Evolutionary conservation across 306 rosid genomes (phyloP), one percentile per base, ranked within the genome.

Genomic region (Citrullus amarus): DNA sequence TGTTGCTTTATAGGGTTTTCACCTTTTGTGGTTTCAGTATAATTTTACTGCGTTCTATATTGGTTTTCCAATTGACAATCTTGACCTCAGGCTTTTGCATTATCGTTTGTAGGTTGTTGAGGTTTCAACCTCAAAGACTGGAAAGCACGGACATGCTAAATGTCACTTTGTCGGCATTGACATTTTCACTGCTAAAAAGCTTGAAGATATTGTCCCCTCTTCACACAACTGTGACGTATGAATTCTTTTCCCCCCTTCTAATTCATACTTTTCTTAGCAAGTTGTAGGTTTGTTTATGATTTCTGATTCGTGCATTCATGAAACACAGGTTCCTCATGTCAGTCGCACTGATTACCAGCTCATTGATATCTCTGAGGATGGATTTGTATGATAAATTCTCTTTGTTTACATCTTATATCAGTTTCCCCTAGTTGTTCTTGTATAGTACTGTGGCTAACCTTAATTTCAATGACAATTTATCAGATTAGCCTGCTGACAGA

Each of bases 401-500:
- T 63, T 16, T 46, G 34, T 12, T 56, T 48, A 34, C 6, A n/a
- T 55, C 6, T 44, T 44, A 74, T 82, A 57, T 8, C 3, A 14
- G 38, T 71, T 25, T 13, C 57, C 22, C 6, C 6, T 28, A 43
- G 1, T n/a, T 13, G 2, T 57, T 17, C 48, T 46, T 74, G 4
- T 65, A 3, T 6, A 22, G 32, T 9, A 60, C 22, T 4, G 20
- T 46, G 22, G 67, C 74, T 48, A 43, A 76, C 60, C 46, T 13
- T 38, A 2, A 14, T 36, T 25, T 46, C 56, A 20, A 41, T 62
- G 60, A 76, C 28, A 74, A 51, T 55, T 16, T 80, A 78, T 46
- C 84, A 94, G 98, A 94, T 94, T 90, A 94, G 98, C 83, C 87
- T 94, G 84, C 89, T 94, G 87, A 94, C 97, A 57, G 98, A 94